Percentiles rank a stretch among this genome's conserved stretches.
Conservation (phyloP, 2,329 filamentous ascomycete genomes). For the Paraphoma chrysanthemicola region DNA sequence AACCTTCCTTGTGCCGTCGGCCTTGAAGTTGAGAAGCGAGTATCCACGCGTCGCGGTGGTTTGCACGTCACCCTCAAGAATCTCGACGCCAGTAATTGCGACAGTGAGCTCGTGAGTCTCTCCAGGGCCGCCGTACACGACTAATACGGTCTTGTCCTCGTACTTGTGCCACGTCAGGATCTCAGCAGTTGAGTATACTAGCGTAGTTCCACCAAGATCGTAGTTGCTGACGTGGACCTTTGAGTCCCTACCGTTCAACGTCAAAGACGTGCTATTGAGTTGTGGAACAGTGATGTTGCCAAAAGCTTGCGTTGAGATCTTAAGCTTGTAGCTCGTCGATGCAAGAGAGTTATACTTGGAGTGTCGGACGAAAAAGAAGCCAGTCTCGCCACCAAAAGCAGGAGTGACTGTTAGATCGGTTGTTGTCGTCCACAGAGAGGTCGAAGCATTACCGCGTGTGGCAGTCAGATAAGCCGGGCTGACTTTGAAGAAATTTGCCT, state of each 20-base stretch:
- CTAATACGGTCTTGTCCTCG: constrained; percentile 63
- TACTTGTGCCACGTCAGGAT: constrained; percentile 73
- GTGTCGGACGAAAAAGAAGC: constrained; percentile 73
- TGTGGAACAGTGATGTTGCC: constrained; percentile 64
- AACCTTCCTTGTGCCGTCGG: constrained; percentile 60
- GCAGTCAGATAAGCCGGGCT: constrained; percentile 72
- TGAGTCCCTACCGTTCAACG: constrained; percentile 68
- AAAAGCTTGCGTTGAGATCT: constrained; percentile 65
- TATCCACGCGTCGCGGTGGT: constrained; percentile 50
- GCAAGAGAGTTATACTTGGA: constrained; percentile 66
- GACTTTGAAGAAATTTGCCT: constrained; percentile 76
- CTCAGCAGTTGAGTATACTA: constrained; percentile 74
- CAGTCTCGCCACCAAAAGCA: constrained; percentile 62
- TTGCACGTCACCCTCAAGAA: constrained; percentile 52
- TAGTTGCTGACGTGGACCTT: constrained; percentile 74
- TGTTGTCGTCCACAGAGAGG: constrained; percentile 46
- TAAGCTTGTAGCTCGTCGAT: constrained; percentile 69
- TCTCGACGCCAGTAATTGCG: constrained; percentile 41
- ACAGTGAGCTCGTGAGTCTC: constrained; percentile 70
- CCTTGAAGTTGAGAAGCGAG: constrained; percentile 63
- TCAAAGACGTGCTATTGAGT: constrained; percentile 60
- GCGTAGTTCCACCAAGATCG: constrained; percentile 62
- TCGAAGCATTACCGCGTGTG: constrained; percentile 38
- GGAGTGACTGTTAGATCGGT: constrained; percentile 66
- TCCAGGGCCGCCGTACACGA: constrained; percentile 68